Evolutionary conservation across 441 rosid species (phyloP).

Genomic region (Populus hybrid): DNA sequence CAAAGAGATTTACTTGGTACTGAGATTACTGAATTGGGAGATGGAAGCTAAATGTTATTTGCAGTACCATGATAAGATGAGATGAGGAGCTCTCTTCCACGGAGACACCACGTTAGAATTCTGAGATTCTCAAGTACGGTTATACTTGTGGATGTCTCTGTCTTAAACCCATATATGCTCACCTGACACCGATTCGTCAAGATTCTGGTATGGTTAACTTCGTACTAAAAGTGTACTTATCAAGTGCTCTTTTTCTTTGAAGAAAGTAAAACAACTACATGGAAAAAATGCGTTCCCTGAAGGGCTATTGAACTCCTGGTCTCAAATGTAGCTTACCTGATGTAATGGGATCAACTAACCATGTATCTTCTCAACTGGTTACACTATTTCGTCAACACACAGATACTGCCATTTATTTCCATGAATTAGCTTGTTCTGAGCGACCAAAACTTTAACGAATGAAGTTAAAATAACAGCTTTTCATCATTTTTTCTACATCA

Average conservation of each 20-base stretch:
- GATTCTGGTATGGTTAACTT: not conserved
- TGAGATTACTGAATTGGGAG: constrained; percentile 49
- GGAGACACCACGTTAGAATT: not conserved
- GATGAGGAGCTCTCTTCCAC: not conserved
- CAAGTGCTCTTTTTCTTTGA: not conserved
- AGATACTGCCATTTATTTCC: not conserved
- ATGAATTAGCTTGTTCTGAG: not conserved
- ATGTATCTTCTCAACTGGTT: not conserved
- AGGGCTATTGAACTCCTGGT: not conserved
- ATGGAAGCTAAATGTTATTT: constrained; percentile 33
- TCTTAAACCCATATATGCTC: not conserved
- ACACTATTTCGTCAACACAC: not conserved
- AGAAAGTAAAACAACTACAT: not conserved
- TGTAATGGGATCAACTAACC: not conserved
- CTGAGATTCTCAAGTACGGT: not conserved
- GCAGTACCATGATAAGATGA: not conserved
- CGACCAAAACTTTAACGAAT: not conserved
- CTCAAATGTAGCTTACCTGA: not conserved
- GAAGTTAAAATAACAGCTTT: too few relatives aligned
- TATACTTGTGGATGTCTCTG: not conserved
- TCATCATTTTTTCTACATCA: too few relatives aligned
- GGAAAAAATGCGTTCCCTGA: not conserved
- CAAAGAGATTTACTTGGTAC: constrained; percentile 29
- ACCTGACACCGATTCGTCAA: not conserved
- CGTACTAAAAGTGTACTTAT: not conserved